These are phyloP conservation scores for Oligophagozyma castellii DNA, from an alignment of 1,139 yeast genomes.

Conservation along the genomic window DNA sequence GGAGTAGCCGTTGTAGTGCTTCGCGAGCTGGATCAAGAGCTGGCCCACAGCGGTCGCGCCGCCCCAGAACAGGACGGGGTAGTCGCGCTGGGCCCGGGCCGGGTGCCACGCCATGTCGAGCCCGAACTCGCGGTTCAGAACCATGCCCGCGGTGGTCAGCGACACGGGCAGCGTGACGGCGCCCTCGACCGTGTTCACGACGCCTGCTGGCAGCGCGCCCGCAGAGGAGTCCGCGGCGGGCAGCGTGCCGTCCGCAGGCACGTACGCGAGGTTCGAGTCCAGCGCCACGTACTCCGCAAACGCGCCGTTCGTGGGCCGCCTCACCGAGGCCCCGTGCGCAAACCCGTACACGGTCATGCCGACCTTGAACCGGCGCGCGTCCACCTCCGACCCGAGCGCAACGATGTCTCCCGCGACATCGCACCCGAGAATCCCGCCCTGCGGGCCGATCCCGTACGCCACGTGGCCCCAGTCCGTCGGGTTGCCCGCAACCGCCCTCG, in stretches of 20 bases:
- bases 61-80: constrained; percentile 34
- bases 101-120: constrained; percentile 10
- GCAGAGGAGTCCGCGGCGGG: constrained; percentile 5
- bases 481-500: constrained; percentile 45
- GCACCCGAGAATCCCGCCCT: constrained; percentile 38
- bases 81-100: constrained; percentile 15
- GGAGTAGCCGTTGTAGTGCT: constrained; percentile 26
- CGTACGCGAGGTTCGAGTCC: constrained; percentile 27
- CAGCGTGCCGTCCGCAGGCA: constrained; percentile 12
- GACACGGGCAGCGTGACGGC: constrained; percentile 45
- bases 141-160: constrained; percentile 30
- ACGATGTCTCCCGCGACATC: constrained; percentile 49
- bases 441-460: constrained; percentile 24
- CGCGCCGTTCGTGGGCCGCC: constrained; percentile 33
- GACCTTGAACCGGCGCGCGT: constrained; percentile 24
- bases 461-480: constrained; percentile 65
- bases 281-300: constrained; percentile 43
- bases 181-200: constrained; percentile 38
- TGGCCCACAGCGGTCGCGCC: constrained; percentile 41
- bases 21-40: constrained; percentile 34
- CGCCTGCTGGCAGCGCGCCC: constrained; percentile 23
- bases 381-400: constrained; percentile 40
- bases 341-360: constrained; percentile 42
- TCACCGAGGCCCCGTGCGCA: constrained; percentile 30
- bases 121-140: constrained; percentile 12